These are phyloP conservation scores for Podospora didyma DNA, from an alignment of 495 filamentous ascomycete species.

Conservation along the genomic window DNA sequence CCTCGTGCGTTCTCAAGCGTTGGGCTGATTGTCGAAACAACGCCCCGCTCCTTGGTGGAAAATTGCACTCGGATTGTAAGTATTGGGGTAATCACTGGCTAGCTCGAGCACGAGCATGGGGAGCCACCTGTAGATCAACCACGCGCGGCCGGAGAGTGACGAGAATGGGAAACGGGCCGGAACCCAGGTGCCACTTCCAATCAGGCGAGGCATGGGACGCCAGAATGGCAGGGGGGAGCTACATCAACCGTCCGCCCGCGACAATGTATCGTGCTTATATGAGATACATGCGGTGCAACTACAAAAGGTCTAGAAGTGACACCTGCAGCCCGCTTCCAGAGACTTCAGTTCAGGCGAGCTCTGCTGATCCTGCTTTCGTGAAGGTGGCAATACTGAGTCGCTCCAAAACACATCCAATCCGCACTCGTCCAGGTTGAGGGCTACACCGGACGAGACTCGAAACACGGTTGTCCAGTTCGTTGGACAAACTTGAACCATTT, in stretches of 20 bases:
- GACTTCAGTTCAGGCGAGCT: neutral
- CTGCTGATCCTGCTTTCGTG: neutral
- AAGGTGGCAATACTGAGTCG: neutral
- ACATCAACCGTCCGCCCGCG: neutral
- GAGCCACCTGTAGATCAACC: constrained; percentile 1
- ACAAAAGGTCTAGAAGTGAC: neutral
- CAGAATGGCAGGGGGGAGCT: neutral
- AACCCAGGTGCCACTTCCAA: constrained; percentile 3
- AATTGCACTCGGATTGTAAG: constrained; percentile 5
- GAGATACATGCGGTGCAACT: constrained; percentile 2
- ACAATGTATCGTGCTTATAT: neutral
- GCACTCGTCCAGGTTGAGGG: neutral
- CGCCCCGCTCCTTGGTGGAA: constrained; percentile 18
- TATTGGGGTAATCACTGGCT: constrained; percentile 3
- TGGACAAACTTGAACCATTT: neutral
- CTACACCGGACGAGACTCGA: too few species aligned
- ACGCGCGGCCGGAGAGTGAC: neutral
- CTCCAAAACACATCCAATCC: neutral
- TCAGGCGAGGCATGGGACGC: neutral
- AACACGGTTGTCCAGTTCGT: neutral
- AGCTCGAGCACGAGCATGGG: constrained; percentile 1
- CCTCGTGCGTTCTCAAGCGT: neutral
- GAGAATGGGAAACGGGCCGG: constrained; percentile 11
- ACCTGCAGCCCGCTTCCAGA: neutral
- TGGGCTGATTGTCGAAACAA: neutral